Base-by-base conservation (phyloP, 148 eudicot species). In the Gaultheria prostrata region DNA sequence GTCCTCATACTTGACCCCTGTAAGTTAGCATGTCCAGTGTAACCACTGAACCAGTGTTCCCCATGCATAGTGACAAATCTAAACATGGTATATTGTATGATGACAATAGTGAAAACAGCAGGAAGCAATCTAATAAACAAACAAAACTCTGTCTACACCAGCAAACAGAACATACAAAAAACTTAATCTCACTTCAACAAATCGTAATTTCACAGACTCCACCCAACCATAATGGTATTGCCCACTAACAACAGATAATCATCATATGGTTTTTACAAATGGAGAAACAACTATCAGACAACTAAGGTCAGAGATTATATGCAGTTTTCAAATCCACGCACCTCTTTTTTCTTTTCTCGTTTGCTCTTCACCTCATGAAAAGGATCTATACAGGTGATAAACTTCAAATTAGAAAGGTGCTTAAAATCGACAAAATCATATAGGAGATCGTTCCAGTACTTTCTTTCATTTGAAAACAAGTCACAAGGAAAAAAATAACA, bases 341-440 rank as follows among this genome's bases (percentile, higher is more conserved):
- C 99, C 99, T 94, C 97, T 87, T 97, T 97, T 85, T 92, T 97
- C 97, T 97, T 97, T 87, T 97, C 98, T 84, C 95, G 93, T 88
- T 97, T 97, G 94, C 97, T 97, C 98, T 97, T 97, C 94, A 97
- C 98, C 91, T 97, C 95, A 80, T 89, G 98, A 89, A 97, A 97
- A 79, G 95, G 88, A 92, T 93, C 99, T 97, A 87, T 84, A 92
- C 82, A 87, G 86, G 48, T 32, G 79, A 85, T 8, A 89, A 84
- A 84, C 75, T 46, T 76, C 78, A 77, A 57, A 89, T 91, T 78
- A 90, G 94, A 86, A 53, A 78, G 61, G 85, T 83, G 48, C 70
- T 57, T 4, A 76, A 76, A 6, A 76, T 24, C 54, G 49, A 76
- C n/a, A 87, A 72, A 61, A 46, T 77, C 26, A 17, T 49, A 49